These are phyloP conservation scores for Silene latifolia DNA, from an alignment of 148 eudicot species.

Conservation along the genomic window DNA sequence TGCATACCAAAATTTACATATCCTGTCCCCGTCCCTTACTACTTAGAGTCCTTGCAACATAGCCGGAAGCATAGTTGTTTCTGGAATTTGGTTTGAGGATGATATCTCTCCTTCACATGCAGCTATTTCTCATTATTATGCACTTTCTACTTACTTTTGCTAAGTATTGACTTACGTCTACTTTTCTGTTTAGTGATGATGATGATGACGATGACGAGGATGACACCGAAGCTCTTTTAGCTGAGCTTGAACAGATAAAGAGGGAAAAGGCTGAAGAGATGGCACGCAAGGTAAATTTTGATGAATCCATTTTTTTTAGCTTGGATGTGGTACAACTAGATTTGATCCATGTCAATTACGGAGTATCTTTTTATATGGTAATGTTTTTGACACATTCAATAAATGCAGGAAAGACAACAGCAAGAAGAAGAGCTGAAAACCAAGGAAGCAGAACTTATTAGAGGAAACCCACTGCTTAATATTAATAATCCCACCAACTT, in stretches of 20 bases:
- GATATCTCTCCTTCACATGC: not conserved
- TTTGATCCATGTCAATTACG: not conserved
- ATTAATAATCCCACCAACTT: slow-evolving; percentile 68
- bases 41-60: not conserved
- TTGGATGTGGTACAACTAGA: not conserved
- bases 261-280: slow-evolving; percentile 94
- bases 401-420: slow-evolving; percentile 54
- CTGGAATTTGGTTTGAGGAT: no score
- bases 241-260: slow-evolving; percentile 86
- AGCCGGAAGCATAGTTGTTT: not conserved
- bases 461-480: slow-evolving; percentile 89
- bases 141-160: not conserved
- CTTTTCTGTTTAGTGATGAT: slow-evolving; percentile 41
- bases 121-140: not conserved
- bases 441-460: slow-evolving; percentile 85
- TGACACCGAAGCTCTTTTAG: slow-evolving; percentile 90
- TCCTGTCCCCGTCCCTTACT: not conserved
- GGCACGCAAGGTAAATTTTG: slow-evolving; percentile 54
- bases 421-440: slow-evolving; percentile 84
- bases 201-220: slow-evolving; percentile 92
- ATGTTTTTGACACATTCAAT: not conserved
- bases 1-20: not conserved
- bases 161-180: not conserved
- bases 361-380: not conserved
- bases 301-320: not conserved